A percentile compares a stretch with the other conserved stretches of the same genome.
Evolutionary conservation across 495 filamentous ascomycete genomes (phyloP).

Genomic region (Zalerion maritima): DNA sequence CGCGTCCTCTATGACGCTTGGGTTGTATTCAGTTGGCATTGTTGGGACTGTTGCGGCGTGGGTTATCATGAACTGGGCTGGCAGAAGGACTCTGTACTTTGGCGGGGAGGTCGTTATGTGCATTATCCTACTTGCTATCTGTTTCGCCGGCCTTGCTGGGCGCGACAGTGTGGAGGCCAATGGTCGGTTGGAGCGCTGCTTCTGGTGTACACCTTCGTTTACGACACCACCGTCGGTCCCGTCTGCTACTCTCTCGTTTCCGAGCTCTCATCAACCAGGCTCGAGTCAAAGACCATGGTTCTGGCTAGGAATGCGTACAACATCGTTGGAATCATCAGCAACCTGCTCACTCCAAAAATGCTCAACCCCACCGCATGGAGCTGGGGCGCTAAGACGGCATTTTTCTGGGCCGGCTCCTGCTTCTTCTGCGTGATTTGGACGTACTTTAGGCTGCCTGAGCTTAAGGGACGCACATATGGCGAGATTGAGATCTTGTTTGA

Average conservation of each 20-base stretch:
- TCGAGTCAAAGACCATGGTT: slow-evolving; percentile 39
- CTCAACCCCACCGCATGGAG: slow-evolving; percentile 36
- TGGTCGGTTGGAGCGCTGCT: slow-evolving; percentile 39
- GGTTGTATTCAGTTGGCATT: slow-evolving; percentile 29
- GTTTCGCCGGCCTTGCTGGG: slow-evolving; percentile 11
- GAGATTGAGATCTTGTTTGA: slow-evolving; percentile 47
- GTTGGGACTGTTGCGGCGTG: slow-evolving; percentile 37
- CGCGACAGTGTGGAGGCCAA: slow-evolving; percentile 13
- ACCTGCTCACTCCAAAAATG: slow-evolving; percentile 36
- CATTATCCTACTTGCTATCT: slow-evolving; percentile 21
- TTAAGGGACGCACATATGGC: slow-evolving; percentile 31
- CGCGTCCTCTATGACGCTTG: slow-evolving; percentile 35
- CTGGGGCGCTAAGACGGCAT: slow-evolving; percentile 36
- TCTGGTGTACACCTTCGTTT: slow-evolving; percentile 36
- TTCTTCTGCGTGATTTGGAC: slow-evolving; percentile 27
- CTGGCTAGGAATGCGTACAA: slow-evolving; percentile 44
- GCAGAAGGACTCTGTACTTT: slow-evolving; percentile 38
- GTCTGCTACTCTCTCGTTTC: slow-evolving; percentile 47
- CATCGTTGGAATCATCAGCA: slow-evolving; percentile 28
- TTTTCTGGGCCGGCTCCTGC: slow-evolving; percentile 42
- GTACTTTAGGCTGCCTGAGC: slow-evolving; percentile 25
- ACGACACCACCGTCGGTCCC: slow-evolving; percentile 44
- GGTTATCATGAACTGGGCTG: slow-evolving; percentile 33
- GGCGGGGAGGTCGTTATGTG: slow-evolving; percentile 30
- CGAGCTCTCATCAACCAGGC: slow-evolving; percentile 38